Conservation (phyloP, 2,329 filamentous ascomycete genomes). For the Phyllosticta capitalensis region DNA sequence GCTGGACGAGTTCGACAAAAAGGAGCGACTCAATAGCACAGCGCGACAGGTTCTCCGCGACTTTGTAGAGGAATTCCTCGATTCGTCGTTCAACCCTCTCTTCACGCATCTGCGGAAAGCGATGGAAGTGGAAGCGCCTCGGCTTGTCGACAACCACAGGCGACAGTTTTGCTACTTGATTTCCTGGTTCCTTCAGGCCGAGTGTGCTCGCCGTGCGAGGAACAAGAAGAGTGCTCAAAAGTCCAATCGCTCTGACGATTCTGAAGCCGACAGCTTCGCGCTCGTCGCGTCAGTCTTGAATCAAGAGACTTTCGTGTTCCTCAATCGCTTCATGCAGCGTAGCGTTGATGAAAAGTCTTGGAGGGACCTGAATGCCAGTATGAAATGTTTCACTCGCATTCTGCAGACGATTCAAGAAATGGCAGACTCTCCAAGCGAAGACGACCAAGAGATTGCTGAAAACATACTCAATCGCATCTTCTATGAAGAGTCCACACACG, state of each 20-base stretch:
- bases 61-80: slow-evolving; percentile 89
- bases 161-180: slow-evolving; percentile 88
- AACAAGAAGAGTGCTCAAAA: slow-evolving; percentile 37
- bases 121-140: slow-evolving; percentile 79
- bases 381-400: slow-evolving; percentile 93
- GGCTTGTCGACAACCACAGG: slow-evolving; percentile 61
- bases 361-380: slow-evolving; percentile 75
- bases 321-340: slow-evolving; percentile 74
- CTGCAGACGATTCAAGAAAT: slow-evolving; percentile 88
- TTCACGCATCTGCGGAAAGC: slow-evolving; percentile 80
- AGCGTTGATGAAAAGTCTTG: slow-evolving; percentile 76
- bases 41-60: slow-evolving; percentile 68
- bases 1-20: slow-evolving; percentile 63
- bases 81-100: slow-evolving; percentile 84
- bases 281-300: slow-evolving; percentile 83
- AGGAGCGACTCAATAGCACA: slow-evolving; percentile 57
- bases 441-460: slow-evolving; percentile 96
- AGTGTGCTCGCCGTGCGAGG: slow-evolving; percentile 57
- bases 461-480: slow-evolving; percentile 97
- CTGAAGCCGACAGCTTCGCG: slow-evolving; percentile 64
- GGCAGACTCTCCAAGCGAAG: slow-evolving; percentile 70
- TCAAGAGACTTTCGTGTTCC: slow-evolving; percentile 85
- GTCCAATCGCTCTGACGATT: slow-evolving; percentile 35
- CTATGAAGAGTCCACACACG: slow-evolving; percentile 92
- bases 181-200: slow-evolving; percentile 85